Evolutionary conservation across 768 basidiomycete species (phyloP).

Genomic region (Cystobasidium ongulense): DNA sequence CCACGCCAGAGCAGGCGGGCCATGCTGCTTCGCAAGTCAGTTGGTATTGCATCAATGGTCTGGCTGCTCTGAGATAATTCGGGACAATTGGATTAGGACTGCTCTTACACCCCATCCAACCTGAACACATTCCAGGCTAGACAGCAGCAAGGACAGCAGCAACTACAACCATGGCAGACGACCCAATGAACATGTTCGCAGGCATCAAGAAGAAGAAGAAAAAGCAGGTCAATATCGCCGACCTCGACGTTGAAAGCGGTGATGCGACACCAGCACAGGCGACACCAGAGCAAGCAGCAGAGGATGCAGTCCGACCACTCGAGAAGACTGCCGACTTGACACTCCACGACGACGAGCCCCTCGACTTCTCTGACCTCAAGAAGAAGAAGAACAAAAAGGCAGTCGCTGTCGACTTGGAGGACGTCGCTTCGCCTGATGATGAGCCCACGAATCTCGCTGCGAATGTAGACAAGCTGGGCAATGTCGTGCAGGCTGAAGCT

Average conservation of each 20-base stretch:
- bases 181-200: constrained; percentile 60
- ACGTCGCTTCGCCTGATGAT: constrained; percentile 33
- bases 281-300: constrained; percentile 50
- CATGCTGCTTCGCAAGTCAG: not conserved
- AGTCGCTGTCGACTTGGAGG: constrained; percentile 45
- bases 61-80: no score
- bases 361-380: constrained; percentile 92
- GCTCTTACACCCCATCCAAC: not conserved
- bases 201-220: constrained; percentile 51
- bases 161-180: constrained; percentile 42
- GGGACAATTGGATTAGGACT: not conserved
- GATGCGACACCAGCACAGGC: constrained; percentile 28
- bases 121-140: not conserved
- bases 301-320: constrained; percentile 58
- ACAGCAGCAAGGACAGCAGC: not conserved
- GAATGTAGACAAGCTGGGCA: constrained; percentile 35
- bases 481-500: constrained; percentile 38
- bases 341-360: constrained; percentile 54
- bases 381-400: constrained; percentile 48
- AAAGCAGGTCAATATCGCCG: constrained; percentile 46
- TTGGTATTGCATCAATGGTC: no score
- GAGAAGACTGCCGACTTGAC: constrained; percentile 40
- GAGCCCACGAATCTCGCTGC: not conserved
- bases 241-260: constrained; percentile 36
- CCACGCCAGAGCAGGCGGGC: constrained; percentile 30